Conservation (phyloP, 352 stramenopile species). For the Blastocystis sp. region DNA sequence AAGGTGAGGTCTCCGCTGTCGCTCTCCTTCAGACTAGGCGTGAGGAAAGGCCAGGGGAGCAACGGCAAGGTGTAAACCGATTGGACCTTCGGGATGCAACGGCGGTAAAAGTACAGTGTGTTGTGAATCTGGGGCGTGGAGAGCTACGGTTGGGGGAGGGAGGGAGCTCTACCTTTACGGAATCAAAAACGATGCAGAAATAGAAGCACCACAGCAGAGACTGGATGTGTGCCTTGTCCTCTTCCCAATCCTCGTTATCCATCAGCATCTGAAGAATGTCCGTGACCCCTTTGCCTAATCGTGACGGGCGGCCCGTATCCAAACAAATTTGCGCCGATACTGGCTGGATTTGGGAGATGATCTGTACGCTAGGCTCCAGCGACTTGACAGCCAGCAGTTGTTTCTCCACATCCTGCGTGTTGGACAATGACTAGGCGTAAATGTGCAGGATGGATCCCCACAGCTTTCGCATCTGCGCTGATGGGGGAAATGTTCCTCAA, state of each 20-base stretch:
- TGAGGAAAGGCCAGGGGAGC: neutral
- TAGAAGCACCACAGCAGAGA: constrained; percentile 29
- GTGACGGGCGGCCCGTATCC: neutral
- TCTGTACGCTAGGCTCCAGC: constrained; percentile 17
- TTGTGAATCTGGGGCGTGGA: constrained; percentile 20
- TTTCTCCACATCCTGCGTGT: constrained; percentile 19
- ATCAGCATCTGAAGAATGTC: constrained; percentile 19
- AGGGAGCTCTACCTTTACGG: constrained; percentile 16
- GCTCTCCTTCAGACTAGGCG: constrained; percentile 1
- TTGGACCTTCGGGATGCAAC: neutral
- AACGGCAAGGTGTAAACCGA: neutral
- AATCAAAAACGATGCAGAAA: constrained; percentile 43
- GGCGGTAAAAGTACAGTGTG: constrained; percentile 53
- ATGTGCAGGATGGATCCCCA: neutral
- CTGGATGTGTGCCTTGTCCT: neutral
- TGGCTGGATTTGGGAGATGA: neutral
- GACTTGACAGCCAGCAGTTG: constrained; percentile 24
- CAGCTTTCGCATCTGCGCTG: constrained; percentile 25
- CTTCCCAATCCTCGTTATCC: neutral
- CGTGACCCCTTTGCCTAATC: constrained; percentile 1
- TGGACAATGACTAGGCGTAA: constrained; percentile 19
- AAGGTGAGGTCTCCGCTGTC: constrained; percentile 12
- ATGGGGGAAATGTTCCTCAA: constrained; percentile 7
- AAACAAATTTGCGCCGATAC: neutral
- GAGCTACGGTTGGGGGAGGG: neutral